These are phyloP conservation scores for Nicotiana rustica DNA, from an alignment of 305 asterid genomes.

Conservation along the genomic window DNA sequence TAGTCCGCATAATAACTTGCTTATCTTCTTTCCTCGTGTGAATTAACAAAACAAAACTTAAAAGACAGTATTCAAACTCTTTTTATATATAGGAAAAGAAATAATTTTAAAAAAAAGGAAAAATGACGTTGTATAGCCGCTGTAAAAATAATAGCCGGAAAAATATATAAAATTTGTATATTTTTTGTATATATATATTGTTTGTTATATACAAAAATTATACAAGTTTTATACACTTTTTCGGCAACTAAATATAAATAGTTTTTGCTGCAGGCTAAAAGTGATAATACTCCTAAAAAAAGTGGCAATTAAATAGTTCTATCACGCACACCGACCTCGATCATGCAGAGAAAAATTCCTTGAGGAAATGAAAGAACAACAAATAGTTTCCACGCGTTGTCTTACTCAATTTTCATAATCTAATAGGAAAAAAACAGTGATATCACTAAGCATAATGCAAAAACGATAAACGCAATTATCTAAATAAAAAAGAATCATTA, in stretches of 20 bases:
- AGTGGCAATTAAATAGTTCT: too few relatives aligned
- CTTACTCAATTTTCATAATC: not conserved
- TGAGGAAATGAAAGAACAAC: not conserved
- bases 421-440: not conserved
- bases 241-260: too few relatives aligned
- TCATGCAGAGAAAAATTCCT: not conserved
- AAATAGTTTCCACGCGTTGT: not conserved
- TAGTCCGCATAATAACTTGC: slow-evolving; percentile 25
- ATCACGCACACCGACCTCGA: not conserved
- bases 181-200: too few relatives aligned
- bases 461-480: too few relatives aligned
- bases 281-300: too few relatives aligned
- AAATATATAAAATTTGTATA: too few relatives aligned
- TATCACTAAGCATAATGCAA: not conserved
- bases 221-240: too few relatives aligned
- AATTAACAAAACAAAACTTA: not conserved
- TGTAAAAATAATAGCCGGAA: too few relatives aligned
- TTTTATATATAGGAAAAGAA: not conserved
- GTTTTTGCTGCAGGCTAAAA: too few relatives aligned
- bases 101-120: not conserved
- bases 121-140: too few relatives aligned
- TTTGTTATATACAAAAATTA: too few relatives aligned
- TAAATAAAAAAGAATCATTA: too few relatives aligned
- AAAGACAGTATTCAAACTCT: not conserved
- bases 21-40: not conserved